Evolutionary conservation across 805 yeast species (phyloP), one percentile per base, ranked within the genome.

Genomic region (Yarrowia sp.): DNA sequence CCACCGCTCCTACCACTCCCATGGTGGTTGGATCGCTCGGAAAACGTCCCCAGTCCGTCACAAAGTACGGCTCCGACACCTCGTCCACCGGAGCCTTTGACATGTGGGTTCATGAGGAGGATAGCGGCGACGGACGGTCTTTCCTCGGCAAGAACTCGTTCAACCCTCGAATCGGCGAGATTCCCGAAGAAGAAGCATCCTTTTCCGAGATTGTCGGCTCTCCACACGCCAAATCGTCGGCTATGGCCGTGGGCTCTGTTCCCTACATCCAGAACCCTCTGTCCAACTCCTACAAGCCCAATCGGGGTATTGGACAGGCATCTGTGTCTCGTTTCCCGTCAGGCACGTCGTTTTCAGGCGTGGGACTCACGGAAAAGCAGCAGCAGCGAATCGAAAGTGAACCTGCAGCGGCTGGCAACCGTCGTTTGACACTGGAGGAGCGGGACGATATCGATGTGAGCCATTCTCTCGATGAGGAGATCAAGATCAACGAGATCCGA

Each of bases 51-150:
- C 58, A 52, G 42, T 20, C 52, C 1, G 42, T 17, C 6, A 43
- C 66, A 24, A 46, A 61, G 38, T 61, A 61, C 66, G 49, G 44
- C 7, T 33, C 66, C 1, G 55, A 46, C 44, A 33, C 30, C 9
- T 58, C 49, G 4, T 20, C 33, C 24, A 13, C 66, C 0, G 66
- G 66, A 13, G 55, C 66, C 7, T 61, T 61, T 20, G 66, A 61
- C 43, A 61, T 61, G 66, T 61, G 66, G 66, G 66, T 61, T 4
- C 66, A 61, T 9, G 66, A 61, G 55, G 66, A 47, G 44, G 66
- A 46, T 9, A 17, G 6, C 24, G 64, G 19, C 13, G 61, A 55
- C 9, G 46, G 24, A 8, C 17, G 61, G 61, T 39, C 46, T 20
- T 61, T 61, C 36, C 46, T 44, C 36, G 50, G 64, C 33, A 42